Evolutionary conservation across 2,329 filamentous ascomycete species (phyloP).

Genomic region (Sclerotinia glacialis): DNA sequence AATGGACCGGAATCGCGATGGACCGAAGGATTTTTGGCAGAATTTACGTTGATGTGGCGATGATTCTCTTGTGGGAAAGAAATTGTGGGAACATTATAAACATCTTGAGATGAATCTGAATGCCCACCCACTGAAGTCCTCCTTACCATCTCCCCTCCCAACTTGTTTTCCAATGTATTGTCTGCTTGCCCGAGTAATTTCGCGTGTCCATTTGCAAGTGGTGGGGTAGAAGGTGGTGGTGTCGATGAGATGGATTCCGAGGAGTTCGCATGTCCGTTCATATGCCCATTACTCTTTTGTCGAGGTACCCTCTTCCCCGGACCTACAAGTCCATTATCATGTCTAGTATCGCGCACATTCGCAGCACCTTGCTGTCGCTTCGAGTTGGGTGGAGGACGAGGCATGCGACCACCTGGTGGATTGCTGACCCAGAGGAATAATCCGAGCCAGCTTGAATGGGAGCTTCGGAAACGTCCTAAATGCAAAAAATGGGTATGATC

Average conservation of each 20-base stretch:
- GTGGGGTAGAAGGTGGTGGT: conserved; percentile 43
- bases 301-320: conserved; percentile 62
- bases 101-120: conserved; percentile 57
- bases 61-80: conserved; percentile 49
- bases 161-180: conserved; percentile 32
- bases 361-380: conserved; percentile 45
- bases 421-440: conserved; percentile 40
- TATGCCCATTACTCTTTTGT: conserved; percentile 54
- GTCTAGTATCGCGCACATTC: conserved; percentile 68
- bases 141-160: conserved; percentile 44
- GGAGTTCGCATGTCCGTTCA: conserved; percentile 49
- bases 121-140: conserved; percentile 51
- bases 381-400: conserved; percentile 37
- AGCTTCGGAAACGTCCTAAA: conserved; percentile 18
- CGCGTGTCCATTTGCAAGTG: conserved; percentile 40
- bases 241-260: conserved; percentile 38
- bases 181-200: conserved; percentile 32
- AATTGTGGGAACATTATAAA: conserved; percentile 41
- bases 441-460: conserved; percentile 38
- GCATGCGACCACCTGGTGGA: conserved; percentile 36
- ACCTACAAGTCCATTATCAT: conserved; percentile 85
- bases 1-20: conserved; percentile 71
- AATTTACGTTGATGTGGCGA: conserved; percentile 68
- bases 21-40: conserved; percentile 63
- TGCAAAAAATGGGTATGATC: neutral